phyloP scores from a whole-genome alignment of 2,329 filamentous ascomycete genomes.

The Exophiala calicioides region DNA sequence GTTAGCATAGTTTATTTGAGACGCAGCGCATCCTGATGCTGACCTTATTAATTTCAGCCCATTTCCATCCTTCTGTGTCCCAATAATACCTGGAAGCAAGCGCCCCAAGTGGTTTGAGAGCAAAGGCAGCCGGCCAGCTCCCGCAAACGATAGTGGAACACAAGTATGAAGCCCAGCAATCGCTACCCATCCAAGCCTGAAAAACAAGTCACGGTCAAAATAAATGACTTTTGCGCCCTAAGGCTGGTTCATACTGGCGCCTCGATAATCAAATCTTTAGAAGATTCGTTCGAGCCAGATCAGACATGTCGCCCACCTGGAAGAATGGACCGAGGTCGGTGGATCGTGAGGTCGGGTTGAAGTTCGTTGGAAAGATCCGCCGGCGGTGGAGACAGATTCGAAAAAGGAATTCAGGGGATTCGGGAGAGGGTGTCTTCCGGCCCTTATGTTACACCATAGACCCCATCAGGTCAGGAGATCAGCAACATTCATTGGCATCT shows the following conservation, averaged over 20 bases:
- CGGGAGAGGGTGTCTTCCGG: no score
- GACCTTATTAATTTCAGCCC: slow-evolving; percentile 22
- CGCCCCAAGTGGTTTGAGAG: background rate
- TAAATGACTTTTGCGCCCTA: no score
- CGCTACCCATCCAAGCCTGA: no score
- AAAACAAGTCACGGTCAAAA: no score
- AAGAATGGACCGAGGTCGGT: no score
- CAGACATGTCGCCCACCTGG: no score
- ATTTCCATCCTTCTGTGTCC: slow-evolving; percentile 24
- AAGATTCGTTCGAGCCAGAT: no score
- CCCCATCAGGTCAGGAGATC: slow-evolving; percentile 50
- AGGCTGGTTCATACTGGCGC: no score
- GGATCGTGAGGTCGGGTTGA: no score
- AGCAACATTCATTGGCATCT: slow-evolving; percentile 96
- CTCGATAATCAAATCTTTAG: no score
- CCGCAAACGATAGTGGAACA: background rate
- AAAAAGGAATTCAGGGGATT: background rate
- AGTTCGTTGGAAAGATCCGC: no score
- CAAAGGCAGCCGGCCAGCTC: background rate
- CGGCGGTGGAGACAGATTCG: background rate
- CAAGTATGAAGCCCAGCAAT: no score
- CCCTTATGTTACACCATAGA: background rate
- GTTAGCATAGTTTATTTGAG: slow-evolving; percentile 1
- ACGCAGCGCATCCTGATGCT: background rate
- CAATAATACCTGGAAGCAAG: slow-evolving; percentile 1